Percentiles rank a stretch among this genome's conserved stretches.
These are phyloP conservation scores for Lasiodiplodia theobromae DNA, from an alignment of 2,329 filamentous ascomycete genomes.

Conservation along the genomic window DNA sequence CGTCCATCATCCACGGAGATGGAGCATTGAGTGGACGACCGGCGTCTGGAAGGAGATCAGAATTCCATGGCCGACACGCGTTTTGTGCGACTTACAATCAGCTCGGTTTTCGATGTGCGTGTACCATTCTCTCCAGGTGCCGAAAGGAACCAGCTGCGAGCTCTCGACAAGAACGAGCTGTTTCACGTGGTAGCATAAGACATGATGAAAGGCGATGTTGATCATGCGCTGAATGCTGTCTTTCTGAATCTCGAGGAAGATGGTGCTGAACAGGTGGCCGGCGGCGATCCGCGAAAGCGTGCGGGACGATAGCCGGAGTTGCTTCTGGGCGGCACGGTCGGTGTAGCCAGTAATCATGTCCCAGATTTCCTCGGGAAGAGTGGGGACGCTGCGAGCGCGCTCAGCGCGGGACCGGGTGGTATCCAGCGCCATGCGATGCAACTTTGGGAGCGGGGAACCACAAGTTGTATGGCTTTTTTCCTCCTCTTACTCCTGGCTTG, in stretches of 20 bases:
- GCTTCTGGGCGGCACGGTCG: not conserved
- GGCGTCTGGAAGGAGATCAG: not conserved
- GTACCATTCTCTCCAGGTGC: conserved; percentile 12
- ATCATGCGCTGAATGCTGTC: conserved; percentile 21
- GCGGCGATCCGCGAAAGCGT: conserved; percentile 8
- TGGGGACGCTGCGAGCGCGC: not conserved
- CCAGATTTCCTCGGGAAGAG: conserved; percentile 21
- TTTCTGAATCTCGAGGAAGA: conserved; percentile 5
- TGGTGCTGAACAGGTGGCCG: not conserved
- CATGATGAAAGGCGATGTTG: conserved; percentile 14
- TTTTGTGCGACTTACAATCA: not conserved
- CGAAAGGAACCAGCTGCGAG: conserved; percentile 7
- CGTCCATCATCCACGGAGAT: not conserved
- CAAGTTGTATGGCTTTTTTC: not conserved
- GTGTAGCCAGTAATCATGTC: conserved; percentile 18
- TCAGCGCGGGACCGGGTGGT: not conserved
- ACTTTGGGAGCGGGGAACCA: too few relatives aligned
- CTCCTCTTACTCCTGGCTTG: conserved; percentile 1
- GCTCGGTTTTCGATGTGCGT: not conserved
- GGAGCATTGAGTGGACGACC: not conserved
- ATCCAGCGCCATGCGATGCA: not conserved
- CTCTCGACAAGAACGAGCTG: not conserved
- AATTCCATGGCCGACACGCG: not conserved
- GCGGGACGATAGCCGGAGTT: not conserved
- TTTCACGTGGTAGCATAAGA: conserved; percentile 19